phyloP scores from a whole-genome alignment of 257 asterid species.

The Coffea canephora region DNA sequence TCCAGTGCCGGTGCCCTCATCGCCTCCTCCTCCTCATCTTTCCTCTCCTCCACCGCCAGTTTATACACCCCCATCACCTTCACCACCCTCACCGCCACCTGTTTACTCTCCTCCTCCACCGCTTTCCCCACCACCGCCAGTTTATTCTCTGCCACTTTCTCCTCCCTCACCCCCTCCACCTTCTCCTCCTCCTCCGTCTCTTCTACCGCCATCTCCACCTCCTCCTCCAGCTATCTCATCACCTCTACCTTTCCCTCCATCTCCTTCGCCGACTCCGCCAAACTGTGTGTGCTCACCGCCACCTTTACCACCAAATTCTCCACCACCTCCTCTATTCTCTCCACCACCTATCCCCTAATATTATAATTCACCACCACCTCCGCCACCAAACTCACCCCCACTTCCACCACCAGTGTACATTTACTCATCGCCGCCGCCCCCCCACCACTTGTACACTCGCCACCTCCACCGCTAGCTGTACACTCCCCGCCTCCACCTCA shows the following conservation, averaged over 20 bases:
- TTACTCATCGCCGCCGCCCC: too few relatives aligned
- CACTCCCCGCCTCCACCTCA: too few relatives aligned
- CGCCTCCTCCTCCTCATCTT: constrained; percentile 30
- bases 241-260: constrained; percentile 16
- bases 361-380: too few relatives aligned
- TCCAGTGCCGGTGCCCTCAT: constrained; percentile 6
- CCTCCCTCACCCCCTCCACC: constrained; percentile 9
- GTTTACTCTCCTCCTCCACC: too few relatives aligned
- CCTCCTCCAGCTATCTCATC: constrained; percentile 41
- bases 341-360: too few relatives aligned
- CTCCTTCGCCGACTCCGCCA: constrained; percentile 37
- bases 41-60: constrained; percentile 29
- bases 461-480: too few relatives aligned
- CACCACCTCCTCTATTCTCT: constrained; percentile 33
- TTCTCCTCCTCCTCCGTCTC: constrained; percentile 6
- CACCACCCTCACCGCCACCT: not conserved
- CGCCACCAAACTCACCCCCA: too few relatives aligned
- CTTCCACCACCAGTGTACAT: too few relatives aligned
- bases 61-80: constrained; percentile 18
- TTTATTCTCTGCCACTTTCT: too few relatives aligned
- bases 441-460: too few relatives aligned
- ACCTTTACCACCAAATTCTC: constrained; percentile 50
- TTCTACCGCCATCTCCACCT: constrained; percentile 21
- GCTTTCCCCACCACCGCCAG: too few relatives aligned
- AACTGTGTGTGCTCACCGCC: constrained; percentile 47